phyloP scores from a whole-genome alignment of 2,329 filamentous ascomycete species.

The Aspergillus phoenicis region DNA sequence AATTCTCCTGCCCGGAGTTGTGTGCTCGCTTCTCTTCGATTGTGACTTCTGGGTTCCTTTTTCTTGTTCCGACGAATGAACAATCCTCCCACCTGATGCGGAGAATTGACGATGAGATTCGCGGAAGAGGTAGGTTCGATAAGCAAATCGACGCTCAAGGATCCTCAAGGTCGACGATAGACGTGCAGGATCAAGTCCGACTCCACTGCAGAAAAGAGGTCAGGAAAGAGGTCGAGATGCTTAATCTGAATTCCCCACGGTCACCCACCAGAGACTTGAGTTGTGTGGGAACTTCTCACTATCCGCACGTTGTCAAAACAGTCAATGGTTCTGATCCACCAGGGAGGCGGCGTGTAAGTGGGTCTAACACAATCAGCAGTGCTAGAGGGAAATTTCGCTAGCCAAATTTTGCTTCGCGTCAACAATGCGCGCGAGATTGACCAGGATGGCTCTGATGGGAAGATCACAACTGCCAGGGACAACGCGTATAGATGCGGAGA shows the following conservation, averaged over 20 bases:
- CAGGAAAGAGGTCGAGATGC: constrained; percentile 34
- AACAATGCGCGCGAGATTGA: constrained; percentile 32
- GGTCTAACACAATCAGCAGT: constrained; percentile 42
- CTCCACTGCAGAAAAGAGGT: constrained; percentile 37
- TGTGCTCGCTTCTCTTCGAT: constrained; percentile 17
- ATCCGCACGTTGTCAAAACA: constrained; percentile 46
- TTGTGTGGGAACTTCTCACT: constrained; percentile 44
- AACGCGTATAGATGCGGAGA: constrained; percentile 18
- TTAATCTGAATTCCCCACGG: constrained; percentile 45
- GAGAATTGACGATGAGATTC: constrained; percentile 20
- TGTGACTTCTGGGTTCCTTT: constrained; percentile 16
- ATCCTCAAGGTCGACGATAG: constrained; percentile 19
- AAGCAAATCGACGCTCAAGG: constrained; percentile 21
- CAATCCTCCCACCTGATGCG: constrained; percentile 14
- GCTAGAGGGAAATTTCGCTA: constrained; percentile 26
- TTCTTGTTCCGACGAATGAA: constrained; percentile 18
- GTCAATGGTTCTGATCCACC: constrained; percentile 45
- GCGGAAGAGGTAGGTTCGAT: constrained; percentile 14
- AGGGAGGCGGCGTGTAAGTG: constrained; percentile 42
- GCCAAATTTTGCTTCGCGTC: constrained; percentile 40
- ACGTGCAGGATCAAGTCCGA: constrained; percentile 29
- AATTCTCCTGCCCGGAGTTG: constrained; percentile 11
- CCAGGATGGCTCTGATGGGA: constrained; percentile 23
- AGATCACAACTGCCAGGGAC: constrained; percentile 24
- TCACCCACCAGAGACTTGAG: constrained; percentile 41